phyloP scores from a whole-genome alignment of 2,329 filamentous ascomycete species.

The Drechslera avenae region DNA sequence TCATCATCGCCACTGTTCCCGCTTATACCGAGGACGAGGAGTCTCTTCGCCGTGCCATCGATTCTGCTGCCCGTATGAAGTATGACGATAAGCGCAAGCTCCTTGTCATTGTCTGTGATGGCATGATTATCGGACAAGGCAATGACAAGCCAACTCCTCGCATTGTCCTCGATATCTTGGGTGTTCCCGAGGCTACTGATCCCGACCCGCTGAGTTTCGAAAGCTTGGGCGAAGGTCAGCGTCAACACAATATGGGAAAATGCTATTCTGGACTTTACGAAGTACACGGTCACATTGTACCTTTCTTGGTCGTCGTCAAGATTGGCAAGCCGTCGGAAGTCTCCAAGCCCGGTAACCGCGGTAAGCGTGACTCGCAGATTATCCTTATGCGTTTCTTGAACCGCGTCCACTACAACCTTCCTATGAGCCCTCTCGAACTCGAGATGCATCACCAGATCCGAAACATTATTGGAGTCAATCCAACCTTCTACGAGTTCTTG shows the following conservation, averaged over 20 bases:
- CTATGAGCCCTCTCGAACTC: slow-evolving; percentile 95
- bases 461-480: slow-evolving; percentile 98
- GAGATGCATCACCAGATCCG: slow-evolving; percentile 99
- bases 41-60: slow-evolving; percentile 92
- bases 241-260: slow-evolving; percentile 99
- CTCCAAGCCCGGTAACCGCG: slow-evolving; percentile 82
- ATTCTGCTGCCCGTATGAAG: slow-evolving; percentile 91
- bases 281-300: slow-evolving; percentile 96
- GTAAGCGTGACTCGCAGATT: slow-evolving; percentile 99
- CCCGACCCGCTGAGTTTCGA: slow-evolving; percentile 97
- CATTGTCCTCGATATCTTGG: slow-evolving; percentile 95
- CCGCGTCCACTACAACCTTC: slow-evolving; percentile 93
- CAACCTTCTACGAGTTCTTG: slow-evolving; percentile 96
- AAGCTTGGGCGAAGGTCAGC: slow-evolving; percentile 90
- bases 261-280: slow-evolving; percentile 98
- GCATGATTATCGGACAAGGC: slow-evolving; percentile 99
- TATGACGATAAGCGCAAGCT: slow-evolving; percentile 99
- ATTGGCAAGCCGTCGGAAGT: slow-evolving; percentile 85
- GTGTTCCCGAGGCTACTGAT: slow-evolving; percentile 90
- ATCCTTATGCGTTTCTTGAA: slow-evolving; percentile 98
- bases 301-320: slow-evolving; percentile 96
- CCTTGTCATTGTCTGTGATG: slow-evolving; percentile 89
- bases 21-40: slow-evolving; percentile 99
- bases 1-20: slow-evolving; percentile 95
- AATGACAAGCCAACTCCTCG: slow-evolving; percentile 95